Evolutionary conservation across 2,329 filamentous ascomycete genomes (phyloP).

Genomic region (Macrophomina pseudophaseolina): DNA sequence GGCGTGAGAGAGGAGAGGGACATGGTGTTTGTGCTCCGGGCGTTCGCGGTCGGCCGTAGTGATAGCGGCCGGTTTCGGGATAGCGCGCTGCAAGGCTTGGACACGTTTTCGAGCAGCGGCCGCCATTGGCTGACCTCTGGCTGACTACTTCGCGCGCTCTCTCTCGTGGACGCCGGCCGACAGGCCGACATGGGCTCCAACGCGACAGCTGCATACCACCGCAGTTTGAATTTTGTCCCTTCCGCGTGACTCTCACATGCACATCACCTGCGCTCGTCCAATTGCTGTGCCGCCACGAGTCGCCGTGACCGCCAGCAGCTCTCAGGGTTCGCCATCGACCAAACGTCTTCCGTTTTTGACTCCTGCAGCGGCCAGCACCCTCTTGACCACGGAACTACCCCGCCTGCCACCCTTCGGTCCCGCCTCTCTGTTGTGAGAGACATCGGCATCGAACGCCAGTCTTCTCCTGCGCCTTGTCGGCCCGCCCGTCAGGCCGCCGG

Average conservation of each 20-base stretch:
- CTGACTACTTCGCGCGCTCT: neutral
- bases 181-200: conserved; percentile 20
- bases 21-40: conserved; percentile 14
- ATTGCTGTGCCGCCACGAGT: conserved; percentile 3
- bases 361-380: conserved; percentile 16
- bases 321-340: neutral
- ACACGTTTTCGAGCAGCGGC: conserved; percentile 8
- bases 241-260: conserved; percentile 23
- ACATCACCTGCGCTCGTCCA: conserved; percentile 10
- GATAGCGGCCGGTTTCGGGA: neutral
- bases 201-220: conserved; percentile 19
- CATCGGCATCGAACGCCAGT: neutral
- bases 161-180: conserved; percentile 11
- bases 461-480: neutral
- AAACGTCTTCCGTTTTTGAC: conserved; percentile 22
- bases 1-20: neutral
- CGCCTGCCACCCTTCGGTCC: conserved; percentile 13
- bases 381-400: conserved; percentile 18
- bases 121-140: conserved; percentile 7
- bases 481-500: conserved; percentile 5
- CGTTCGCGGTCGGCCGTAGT: conserved; percentile 1
- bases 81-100: conserved; percentile 19
- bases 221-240: conserved; percentile 20
- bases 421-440: conserved; percentile 14
- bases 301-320: neutral